Conservation (phyloP, 2,329 filamentous ascomycete genomes). For the Aspergillus melleus region DNA sequence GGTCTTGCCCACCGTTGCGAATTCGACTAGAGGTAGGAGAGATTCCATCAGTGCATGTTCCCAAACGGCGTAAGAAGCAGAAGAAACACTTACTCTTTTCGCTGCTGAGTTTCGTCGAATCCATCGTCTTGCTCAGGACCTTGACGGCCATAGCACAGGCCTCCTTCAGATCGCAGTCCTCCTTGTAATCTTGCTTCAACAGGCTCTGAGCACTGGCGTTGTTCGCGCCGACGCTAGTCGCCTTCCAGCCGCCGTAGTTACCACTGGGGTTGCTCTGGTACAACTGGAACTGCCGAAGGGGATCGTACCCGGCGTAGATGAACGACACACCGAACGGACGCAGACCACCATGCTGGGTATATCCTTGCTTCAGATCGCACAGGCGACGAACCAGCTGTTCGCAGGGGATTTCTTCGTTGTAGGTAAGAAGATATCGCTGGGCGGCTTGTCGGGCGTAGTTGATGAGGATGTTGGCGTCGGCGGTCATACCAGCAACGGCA, state of each 20-base stretch:
- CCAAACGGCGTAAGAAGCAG: background rate
- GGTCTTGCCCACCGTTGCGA: slow-evolving; percentile 95
- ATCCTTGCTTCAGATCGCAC: slow-evolving; percentile 98
- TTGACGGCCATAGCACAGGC: slow-evolving; percentile 97
- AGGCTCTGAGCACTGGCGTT: slow-evolving; percentile 96
- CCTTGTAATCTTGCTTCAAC: slow-evolving; percentile 99
- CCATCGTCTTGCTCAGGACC: slow-evolving; percentile 99
- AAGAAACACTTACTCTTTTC: slow-evolving; percentile 78
- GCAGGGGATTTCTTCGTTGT: slow-evolving; percentile 99
- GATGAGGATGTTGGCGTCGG: slow-evolving; percentile 99
- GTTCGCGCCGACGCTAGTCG: slow-evolving; percentile 95
- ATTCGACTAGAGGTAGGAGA: slow-evolving; percentile 70
- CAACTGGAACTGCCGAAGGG: slow-evolving; percentile 93
- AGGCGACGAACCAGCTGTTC: slow-evolving; percentile 95
- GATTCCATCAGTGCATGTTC: background rate
- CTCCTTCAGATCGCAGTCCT: slow-evolving; percentile 94
- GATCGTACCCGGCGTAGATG: slow-evolving; percentile 98
- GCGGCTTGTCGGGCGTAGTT: slow-evolving; percentile 98
- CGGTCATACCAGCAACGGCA: slow-evolving; percentile 97
- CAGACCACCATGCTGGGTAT: slow-evolving; percentile 97
- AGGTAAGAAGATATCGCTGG: slow-evolving; percentile 95
- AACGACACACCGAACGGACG: slow-evolving; percentile 98
- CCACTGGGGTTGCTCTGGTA: slow-evolving; percentile 99
- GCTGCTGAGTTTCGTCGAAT: slow-evolving; percentile 96
- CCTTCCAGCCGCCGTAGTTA: slow-evolving; percentile 99